Evolutionary conservation across 495 filamentous ascomycete genomes (phyloP).

Genomic region (Lindgomyces ingoldianus): DNA sequence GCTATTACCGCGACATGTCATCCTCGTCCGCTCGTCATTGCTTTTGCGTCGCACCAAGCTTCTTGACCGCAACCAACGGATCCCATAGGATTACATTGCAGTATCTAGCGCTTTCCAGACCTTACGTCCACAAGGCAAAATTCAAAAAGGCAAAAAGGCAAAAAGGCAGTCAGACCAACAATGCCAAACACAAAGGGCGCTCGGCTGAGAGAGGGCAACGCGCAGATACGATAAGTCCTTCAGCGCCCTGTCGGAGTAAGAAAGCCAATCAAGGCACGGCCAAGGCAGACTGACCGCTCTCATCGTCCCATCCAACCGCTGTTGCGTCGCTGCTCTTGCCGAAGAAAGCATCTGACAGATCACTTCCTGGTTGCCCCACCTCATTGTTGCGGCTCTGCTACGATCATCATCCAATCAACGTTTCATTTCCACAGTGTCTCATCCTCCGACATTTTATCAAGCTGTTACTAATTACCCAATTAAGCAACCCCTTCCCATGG

Average conservation of each 20-base stretch:
- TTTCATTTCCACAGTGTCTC: not conserved
- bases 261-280: not conserved
- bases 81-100: too few relatives aligned
- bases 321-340: not conserved
- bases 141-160: not conserved
- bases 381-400: not conserved
- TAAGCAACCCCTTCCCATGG: not conserved
- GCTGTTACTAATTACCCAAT: not conserved
- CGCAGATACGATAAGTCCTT: not conserved
- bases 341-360: not conserved
- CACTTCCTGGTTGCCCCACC: not conserved
- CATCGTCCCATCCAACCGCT: not conserved
- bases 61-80: not conserved
- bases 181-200: not conserved
- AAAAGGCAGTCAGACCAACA: not conserved
- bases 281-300: not conserved
- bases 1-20: slow-evolving; percentile 4
- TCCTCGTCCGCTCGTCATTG: slow-evolving; percentile 11
- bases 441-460: not conserved
- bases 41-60: slow-evolving; percentile 6
- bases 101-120: slow-evolving; percentile 11
- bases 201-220: not conserved
- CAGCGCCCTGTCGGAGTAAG: not conserved
- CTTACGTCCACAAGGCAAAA: slow-evolving; percentile 18
- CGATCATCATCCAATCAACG: not conserved